Evolutionary conservation across 768 basidiomycete genomes (phyloP), one percentile per base, ranked within the genome.

Genomic region (Leccinum truebloodii): DNA sequence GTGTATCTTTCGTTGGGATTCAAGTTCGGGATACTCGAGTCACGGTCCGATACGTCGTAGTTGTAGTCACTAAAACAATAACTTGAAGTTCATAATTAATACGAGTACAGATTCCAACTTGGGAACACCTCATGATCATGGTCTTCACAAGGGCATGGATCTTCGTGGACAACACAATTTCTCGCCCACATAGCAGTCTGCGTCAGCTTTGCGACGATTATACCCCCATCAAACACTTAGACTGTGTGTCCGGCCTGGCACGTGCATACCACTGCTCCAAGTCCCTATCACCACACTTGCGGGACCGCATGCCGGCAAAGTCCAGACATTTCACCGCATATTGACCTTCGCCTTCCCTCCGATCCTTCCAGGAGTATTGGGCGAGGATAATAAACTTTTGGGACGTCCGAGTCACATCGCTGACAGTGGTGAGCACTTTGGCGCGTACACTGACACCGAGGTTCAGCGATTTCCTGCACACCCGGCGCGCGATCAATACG

Each of bases 141-240:
- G 63, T 94, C 90, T 2, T 82, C 80, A 69, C 97, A 99, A 18
- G 82, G 70, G 71, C 97, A 99, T 56, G 81, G 76, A 50, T 95
- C 94, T 58, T 94, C 91, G 59, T 91, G 86, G 26, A 81, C 87
- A 7, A 89, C 84, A 0, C 95, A 95, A 99, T 75, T 97, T 93
- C 57, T 95, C 80, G 0, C 91, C 93, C 14, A 99, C 88, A 64
- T 92, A 97, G 65, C 97, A 99, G 57, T 93, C 80, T 2, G 88
- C 91, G 58, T 90, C 81, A 0, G 83, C 72, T 75, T 94, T 98
- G 71, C 95, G 83, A 22, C 97, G 85, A 55, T 75, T 81, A 73
- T 96, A 99, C 88, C 90, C 96, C 96, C 93, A 98, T 95, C 24
- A 98, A 75, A 73, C 96, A 98, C 64, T 92, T 93, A 28, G 26